These are phyloP conservation scores for Candida palmyrensis DNA, from an alignment of 805 yeast species.

Conservation along the genomic window DNA sequence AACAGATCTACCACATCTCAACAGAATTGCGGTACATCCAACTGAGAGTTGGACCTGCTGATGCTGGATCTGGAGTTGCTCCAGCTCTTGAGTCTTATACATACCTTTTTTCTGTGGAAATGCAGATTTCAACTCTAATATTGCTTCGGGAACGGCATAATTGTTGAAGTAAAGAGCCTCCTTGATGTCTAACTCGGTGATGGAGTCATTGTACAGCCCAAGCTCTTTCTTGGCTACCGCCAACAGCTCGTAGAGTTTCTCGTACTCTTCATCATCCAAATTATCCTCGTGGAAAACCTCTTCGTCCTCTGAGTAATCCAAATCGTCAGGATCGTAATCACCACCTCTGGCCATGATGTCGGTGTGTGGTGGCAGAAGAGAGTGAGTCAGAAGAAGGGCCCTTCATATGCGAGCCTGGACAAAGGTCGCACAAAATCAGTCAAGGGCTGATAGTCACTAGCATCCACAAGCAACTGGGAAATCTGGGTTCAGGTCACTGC, in stretches of 20 bases:
- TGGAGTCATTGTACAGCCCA: constrained; percentile 34
- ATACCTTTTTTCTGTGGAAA: constrained; percentile 39
- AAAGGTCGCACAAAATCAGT: no score
- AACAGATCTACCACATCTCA: no score
- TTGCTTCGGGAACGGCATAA: constrained; percentile 47
- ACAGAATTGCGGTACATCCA: no score
- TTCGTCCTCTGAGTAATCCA: constrained; percentile 19
- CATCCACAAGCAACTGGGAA: no score
- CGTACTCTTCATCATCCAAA: constrained; percentile 36
- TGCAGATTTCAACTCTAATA: constrained; percentile 39
- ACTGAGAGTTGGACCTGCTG: no score
- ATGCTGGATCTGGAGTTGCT: no score
- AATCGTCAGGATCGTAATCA: constrained; percentile 18
- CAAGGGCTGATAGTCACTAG: no score
- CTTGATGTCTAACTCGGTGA: constrained; percentile 47
- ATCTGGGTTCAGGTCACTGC: no score
- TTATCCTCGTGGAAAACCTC: constrained; percentile 35
- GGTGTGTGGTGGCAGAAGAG: neutral
- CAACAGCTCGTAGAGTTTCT: constrained; percentile 36
- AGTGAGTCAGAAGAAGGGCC: no score
- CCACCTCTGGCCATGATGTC: constrained; percentile 1
- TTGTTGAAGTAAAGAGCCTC: constrained; percentile 58
- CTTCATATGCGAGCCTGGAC: no score
- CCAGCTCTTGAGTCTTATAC: no score
- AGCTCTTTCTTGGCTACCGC: constrained; percentile 38